These are phyloP conservation scores for Tetrahymena borealis DNA, from an alignment of 73 alveolate species.

Conservation along the genomic window DNA sequence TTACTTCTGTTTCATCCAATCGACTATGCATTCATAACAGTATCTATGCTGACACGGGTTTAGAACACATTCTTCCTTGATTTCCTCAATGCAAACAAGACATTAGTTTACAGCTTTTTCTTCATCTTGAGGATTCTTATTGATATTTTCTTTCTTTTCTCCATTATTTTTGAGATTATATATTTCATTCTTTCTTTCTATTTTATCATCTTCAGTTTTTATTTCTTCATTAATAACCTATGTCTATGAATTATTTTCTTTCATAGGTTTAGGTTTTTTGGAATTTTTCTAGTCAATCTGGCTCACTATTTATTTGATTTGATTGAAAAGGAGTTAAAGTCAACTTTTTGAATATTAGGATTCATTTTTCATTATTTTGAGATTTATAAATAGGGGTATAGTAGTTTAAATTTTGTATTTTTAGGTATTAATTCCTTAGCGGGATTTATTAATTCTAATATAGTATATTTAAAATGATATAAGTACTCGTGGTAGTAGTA, in stretches of 20 bases:
- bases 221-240: background rate
- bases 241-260: background rate
- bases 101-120: background rate
- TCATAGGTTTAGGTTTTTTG: background rate
- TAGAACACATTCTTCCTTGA: background rate
- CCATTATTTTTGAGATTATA: background rate
- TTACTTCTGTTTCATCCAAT: background rate
- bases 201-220: background rate
- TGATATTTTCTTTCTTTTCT: background rate
- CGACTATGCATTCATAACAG: background rate
- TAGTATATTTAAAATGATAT: background rate
- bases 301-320: background rate
- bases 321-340: background rate
- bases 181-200: background rate
- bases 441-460: background rate
- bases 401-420: too few relatives aligned
- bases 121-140: background rate
- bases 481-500: background rate
- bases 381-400: too few relatives aligned
- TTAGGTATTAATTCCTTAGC: too few relatives aligned
- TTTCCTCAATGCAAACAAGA: background rate
- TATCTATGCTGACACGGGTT: background rate
- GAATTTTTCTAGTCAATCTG: background rate
- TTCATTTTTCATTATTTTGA: too few relatives aligned
- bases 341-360: too few relatives aligned